Evolutionary conservation across 2,329 filamentous ascomycete species (phyloP), one percentile per base, ranked within the genome.

Genomic region (Dothideomycetes sp.): DNA sequence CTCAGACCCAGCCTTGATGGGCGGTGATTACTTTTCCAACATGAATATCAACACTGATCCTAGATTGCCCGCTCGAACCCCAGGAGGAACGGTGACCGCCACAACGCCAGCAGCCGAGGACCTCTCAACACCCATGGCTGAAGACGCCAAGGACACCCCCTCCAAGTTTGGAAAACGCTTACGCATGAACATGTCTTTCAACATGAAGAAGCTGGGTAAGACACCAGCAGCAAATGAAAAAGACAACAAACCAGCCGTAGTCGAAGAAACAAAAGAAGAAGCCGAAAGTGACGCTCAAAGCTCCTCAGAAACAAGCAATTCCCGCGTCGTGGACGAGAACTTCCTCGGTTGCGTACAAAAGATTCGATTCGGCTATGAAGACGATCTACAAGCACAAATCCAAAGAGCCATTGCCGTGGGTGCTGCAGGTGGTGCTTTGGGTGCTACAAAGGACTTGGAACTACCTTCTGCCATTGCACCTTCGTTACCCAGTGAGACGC

Each of bases 201-300:
- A 51, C 24, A 82, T 80, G 53, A 95, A 93, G 68, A 94, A 94
- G 62, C 70, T 89, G 11, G 78, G 78, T 10, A 76, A 85, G 12
- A 80, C 80, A 2, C 68, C 73, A 4, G 80, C 80, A 4, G 80
- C 80, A 4, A 73, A 73, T 5, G 74, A 82, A 48, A 64, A 62
- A 3, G 77, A 83, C 45, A 18, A 25, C 16, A 50, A 43, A 18
- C 79, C 84, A 0, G 74, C 75, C 1, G 70, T 78, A 1, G 70
- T 78, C 1, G 84, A 91, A 50, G 85, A 93, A 55, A 89, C 30
- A 8, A 93, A 91, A 58, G 39, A 45, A 24, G 39, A 43, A 12
- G 15, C 35, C 7, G 74, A 78, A 46, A 75, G 74, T 1, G 83
- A 84, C 46, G 64, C 67, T 20, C 67, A 64, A 12, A 74, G 72